phyloP scores from a whole-genome alignment of 2,329 filamentous ascomycete species.

The Ceratocystiopsis sp. region DNA sequence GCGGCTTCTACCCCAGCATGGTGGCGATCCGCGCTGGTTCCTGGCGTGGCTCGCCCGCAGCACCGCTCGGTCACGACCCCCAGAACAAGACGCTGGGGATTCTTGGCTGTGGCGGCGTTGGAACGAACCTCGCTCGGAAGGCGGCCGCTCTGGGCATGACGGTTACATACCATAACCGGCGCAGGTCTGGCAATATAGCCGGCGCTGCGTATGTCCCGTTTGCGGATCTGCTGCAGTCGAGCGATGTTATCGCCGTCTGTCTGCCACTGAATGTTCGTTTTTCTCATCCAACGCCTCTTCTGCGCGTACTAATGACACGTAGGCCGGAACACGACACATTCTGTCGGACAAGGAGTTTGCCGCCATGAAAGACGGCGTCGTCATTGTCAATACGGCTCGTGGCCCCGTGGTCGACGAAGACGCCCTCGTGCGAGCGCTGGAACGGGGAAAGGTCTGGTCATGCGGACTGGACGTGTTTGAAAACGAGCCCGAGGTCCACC shows the following conservation, averaged over 20 bases:
- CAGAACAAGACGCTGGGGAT: conserved; percentile 43
- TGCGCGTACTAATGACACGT: too few relatives aligned
- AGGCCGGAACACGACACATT: conserved; percentile 25
- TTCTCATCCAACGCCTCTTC: conserved; percentile 18
- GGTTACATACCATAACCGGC: conserved; percentile 39
- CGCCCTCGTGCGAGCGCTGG: conserved; percentile 33
- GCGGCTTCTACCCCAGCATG: conserved; percentile 55
- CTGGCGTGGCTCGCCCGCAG: conserved; percentile 39
- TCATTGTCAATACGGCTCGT: conserved; percentile 40
- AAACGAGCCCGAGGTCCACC: conserved; percentile 41
- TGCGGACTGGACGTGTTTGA: conserved; percentile 42
- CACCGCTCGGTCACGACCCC: conserved; percentile 37
- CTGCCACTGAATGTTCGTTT: conserved; percentile 24
- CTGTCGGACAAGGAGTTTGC: conserved; percentile 32
- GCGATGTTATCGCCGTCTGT: conserved; percentile 38
- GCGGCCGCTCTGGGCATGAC: conserved; percentile 37
- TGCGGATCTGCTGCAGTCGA: conserved; percentile 32
- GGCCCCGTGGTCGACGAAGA: conserved; percentile 39
- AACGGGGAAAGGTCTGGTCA: conserved; percentile 34
- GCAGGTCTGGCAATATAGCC: conserved; percentile 18
- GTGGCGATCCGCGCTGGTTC: conserved; percentile 43
- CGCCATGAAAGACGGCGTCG: conserved; percentile 35
- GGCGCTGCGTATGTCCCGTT: conserved; percentile 36
- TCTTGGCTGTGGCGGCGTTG: conserved; percentile 43
- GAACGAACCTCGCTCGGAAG: conserved; percentile 27